Percentiles rank a stretch among this genome's conserved stretches.
Evolutionary conservation across 495 filamentous ascomycete species (phyloP).

Genomic region (Hyphodiscus hymeniophilus): DNA sequence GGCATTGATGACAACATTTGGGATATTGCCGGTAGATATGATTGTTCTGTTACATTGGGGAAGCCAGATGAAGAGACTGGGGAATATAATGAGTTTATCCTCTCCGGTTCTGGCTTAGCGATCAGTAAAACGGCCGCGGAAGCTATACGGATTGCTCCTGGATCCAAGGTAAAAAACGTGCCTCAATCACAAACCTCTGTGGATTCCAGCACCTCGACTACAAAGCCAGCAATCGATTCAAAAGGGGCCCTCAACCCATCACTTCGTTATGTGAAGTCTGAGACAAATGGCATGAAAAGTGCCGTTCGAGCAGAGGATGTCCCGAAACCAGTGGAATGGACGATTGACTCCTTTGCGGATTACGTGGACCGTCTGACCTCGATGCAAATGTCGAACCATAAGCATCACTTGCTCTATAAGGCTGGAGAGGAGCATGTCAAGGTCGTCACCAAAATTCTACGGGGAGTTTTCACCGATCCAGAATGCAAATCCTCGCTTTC

Average conservation of each 20-base stretch:
- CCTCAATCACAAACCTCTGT: neutral
- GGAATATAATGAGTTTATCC: conserved; percentile 3
- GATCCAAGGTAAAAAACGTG: neutral
- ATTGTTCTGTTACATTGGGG: conserved; percentile 8
- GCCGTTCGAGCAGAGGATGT: neutral
- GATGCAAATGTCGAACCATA: conserved; percentile 10
- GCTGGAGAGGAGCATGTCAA: neutral
- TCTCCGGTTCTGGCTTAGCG: conserved; percentile 13
- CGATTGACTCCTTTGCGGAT: conserved; percentile 3
- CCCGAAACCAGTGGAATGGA: conserved; percentile 12
- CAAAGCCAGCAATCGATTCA: neutral
- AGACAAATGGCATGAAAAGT: neutral
- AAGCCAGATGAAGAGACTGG: neutral
- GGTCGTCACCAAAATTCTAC: conserved; percentile 1
- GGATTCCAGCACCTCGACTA: neutral
- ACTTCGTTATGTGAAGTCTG: neutral
- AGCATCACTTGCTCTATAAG: neutral
- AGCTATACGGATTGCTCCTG: conserved; percentile 12
- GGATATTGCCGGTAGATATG: conserved; percentile 11
- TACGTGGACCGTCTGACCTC: conserved; percentile 8
- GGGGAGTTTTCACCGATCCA: conserved; percentile 10
- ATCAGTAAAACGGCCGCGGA: conserved; percentile 9
- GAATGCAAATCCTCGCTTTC: conserved; percentile 7
- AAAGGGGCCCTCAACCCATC: neutral
- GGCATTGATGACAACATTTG: conserved; percentile 14